These are phyloP conservation scores for Blastocystis sp. DNA, from an alignment of 352 stramenopile genomes.

Conservation along the genomic window DNA sequence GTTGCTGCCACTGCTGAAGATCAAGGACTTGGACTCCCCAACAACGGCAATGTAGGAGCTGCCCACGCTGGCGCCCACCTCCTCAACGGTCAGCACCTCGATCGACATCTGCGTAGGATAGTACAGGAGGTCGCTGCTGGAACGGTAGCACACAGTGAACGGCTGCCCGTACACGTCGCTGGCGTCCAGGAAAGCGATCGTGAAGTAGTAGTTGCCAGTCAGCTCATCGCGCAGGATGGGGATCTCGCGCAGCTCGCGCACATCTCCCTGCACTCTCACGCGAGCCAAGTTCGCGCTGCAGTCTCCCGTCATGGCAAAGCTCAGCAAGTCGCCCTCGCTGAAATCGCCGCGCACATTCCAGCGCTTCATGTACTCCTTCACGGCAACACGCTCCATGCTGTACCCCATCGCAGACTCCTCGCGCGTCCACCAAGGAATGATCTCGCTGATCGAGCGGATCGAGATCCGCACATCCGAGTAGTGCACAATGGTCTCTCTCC, in stretches of 20 bases:
- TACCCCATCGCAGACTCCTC: neutral
- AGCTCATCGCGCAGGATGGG: constrained; percentile 21
- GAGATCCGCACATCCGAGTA: neutral
- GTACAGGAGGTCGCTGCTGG: constrained; percentile 20
- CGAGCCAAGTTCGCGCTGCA: constrained; percentile 8
- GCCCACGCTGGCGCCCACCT: neutral
- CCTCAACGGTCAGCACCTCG: constrained; percentile 33
- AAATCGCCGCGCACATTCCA: constrained; percentile 40
- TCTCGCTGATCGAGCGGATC: neutral
- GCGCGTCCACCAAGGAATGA: constrained; percentile 56
- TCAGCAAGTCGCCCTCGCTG: neutral
- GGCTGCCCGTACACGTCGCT: neutral
- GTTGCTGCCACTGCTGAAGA: constrained; percentile 30
- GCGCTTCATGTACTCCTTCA: constrained; percentile 49
- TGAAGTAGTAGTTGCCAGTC: constrained; percentile 45
- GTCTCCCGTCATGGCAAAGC: constrained; percentile 35
- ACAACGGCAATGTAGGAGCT: neutral
- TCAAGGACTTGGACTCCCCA: neutral
- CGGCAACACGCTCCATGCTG: constrained; percentile 11
- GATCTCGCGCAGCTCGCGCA: neutral
- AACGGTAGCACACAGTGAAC: constrained; percentile 48
- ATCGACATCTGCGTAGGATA: constrained; percentile 45
- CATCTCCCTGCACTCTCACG: neutral
- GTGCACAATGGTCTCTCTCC: constrained; percentile 28
- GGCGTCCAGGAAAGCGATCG: neutral